phyloP scores from a whole-genome alignment of 2,329 filamentous ascomycete genomes.

The Davidsoniella neocaledoniae region DNA sequence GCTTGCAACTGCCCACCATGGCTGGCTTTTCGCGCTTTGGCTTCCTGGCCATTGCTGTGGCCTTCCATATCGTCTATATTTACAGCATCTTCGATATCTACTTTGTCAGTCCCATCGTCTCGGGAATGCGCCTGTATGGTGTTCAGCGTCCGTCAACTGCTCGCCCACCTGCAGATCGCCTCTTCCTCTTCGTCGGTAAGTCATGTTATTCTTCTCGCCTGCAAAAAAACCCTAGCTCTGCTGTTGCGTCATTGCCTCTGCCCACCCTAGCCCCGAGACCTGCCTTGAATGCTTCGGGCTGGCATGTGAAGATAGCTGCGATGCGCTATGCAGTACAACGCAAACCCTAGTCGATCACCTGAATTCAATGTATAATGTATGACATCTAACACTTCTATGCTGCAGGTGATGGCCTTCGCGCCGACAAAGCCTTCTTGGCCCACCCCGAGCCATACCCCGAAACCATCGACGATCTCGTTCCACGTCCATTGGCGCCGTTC shows the following conservation, averaged over 20 bases:
- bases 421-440: slow-evolving; percentile 93
- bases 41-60: slow-evolving; percentile 74
- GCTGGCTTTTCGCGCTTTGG: slow-evolving; percentile 41
- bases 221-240: background rate
- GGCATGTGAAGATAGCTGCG: too few species aligned
- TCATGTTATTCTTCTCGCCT: background rate
- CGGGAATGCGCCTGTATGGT: slow-evolving; percentile 73
- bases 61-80: slow-evolving; percentile 89
- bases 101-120: slow-evolving; percentile 93
- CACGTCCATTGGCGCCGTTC: slow-evolving; percentile 75
- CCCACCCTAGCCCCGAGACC: background rate
- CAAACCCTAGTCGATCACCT: background rate
- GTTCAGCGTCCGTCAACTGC: slow-evolving; percentile 42
- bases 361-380: background rate
- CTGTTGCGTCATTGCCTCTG: background rate
- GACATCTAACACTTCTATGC: background rate
- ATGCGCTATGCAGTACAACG: too few species aligned
- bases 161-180: slow-evolving; percentile 68
- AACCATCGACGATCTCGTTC: slow-evolving; percentile 45
- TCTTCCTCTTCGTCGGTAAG: slow-evolving; percentile 83
- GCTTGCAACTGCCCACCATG: background rate
- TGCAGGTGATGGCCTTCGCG: slow-evolving; percentile 73
- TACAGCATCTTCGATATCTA: slow-evolving; percentile 97
- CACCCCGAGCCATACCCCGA: slow-evolving; percentile 72
- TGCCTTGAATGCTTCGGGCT: background rate